Conservation (phyloP, 2,329 filamentous ascomycete species). For the Arthroderma uncinatum region DNA sequence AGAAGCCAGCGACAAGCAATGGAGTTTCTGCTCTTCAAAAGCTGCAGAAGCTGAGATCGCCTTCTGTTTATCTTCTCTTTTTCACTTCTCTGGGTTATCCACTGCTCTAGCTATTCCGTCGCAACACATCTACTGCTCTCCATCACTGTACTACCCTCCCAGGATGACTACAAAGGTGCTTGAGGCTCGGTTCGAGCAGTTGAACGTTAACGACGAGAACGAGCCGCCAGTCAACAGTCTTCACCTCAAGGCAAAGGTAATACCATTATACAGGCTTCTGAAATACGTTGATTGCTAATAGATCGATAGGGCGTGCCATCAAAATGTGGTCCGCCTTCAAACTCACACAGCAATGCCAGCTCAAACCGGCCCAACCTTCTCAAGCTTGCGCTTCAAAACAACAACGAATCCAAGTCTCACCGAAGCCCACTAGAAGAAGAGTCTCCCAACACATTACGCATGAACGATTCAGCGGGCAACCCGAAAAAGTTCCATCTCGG, state of each 20-base stretch:
- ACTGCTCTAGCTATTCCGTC: not conserved
- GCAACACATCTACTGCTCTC: not conserved
- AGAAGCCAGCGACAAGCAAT: not conserved
- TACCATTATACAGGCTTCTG: not conserved
- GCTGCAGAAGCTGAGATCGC: not conserved
- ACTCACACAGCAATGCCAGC: slow-evolving; percentile 13
- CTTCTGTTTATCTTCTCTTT: not conserved
- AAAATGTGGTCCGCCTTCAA: not conserved
- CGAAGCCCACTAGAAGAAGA: slow-evolving; percentile 9
- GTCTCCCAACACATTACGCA: slow-evolving; percentile 17
- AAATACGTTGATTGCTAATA: not conserved
- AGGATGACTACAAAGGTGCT: slow-evolving; percentile 65
- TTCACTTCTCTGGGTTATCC: not conserved
- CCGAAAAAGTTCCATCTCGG: slow-evolving; percentile 64
- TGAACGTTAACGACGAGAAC: slow-evolving; percentile 84
- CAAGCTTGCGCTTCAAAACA: slow-evolving; percentile 72
- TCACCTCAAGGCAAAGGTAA: slow-evolving; percentile 69
- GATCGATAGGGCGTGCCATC: not conserved
- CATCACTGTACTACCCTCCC: not conserved
- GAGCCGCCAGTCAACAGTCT: slow-evolving; percentile 44
- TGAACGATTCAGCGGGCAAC: slow-evolving; percentile 21
- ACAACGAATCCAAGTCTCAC: slow-evolving; percentile 41
- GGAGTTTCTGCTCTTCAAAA: not conserved
- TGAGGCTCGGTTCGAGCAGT: slow-evolving; percentile 78
- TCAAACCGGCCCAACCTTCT: slow-evolving; percentile 65